phyloP scores from a whole-genome alignment of 345 rosid species.

The Theobroma cacao region DNA sequence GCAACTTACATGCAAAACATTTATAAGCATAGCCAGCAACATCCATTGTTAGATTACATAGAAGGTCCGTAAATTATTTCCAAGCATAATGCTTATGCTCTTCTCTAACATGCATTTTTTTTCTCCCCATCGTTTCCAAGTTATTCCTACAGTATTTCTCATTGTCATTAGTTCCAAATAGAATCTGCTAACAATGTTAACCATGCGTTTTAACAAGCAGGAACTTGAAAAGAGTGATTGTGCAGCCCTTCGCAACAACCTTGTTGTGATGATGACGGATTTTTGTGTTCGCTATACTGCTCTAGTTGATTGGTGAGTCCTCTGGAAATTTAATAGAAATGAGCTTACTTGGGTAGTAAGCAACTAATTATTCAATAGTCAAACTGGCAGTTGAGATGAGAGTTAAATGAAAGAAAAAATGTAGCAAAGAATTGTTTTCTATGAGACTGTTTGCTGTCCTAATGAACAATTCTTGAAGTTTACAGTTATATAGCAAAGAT shows the following conservation, averaged over 20 bases:
- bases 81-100: neutral
- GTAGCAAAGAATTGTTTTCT: neutral
- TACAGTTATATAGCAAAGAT: conserved; percentile 84
- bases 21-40: neutral
- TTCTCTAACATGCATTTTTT: neutral
- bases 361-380: neutral
- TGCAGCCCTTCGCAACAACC: conserved; percentile 89
- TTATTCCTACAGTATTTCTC: neutral
- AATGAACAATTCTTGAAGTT: conserved; percentile 22
- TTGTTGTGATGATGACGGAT: conserved; percentile 83
- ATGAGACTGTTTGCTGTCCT: conserved; percentile 17
- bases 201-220: conserved; percentile 29
- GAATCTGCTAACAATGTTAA: neutral
- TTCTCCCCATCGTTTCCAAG: neutral
- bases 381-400: conserved; percentile 6
- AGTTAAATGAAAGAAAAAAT: neutral
- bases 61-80: neutral
- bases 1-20: neutral
- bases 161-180: neutral
- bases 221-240: conserved; percentile 91
- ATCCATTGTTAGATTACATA: neutral
- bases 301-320: conserved; percentile 82
- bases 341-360: neutral
- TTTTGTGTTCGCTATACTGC: conserved; percentile 94
- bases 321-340: conserved; percentile 9